Evolutionary conservation across 1,139 yeast genomes (phyloP).

Genomic region (Sugiyamaella xylanicola): DNA sequence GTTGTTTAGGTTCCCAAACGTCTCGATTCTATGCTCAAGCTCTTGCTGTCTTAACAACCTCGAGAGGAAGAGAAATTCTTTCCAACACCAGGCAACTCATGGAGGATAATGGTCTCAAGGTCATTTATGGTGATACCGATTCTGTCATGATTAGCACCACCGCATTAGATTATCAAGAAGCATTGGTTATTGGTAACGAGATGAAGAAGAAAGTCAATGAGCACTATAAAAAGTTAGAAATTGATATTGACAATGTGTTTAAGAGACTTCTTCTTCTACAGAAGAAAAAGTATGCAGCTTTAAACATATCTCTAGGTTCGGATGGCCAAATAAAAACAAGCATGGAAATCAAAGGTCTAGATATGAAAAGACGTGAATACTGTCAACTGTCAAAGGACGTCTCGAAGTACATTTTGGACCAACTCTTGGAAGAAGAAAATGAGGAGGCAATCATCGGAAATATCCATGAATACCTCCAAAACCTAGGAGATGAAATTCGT

Average conservation of each 20-base stretch:
- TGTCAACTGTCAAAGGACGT: constrained; percentile 91
- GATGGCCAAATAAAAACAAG: constrained; percentile 52
- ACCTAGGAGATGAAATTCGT: constrained; percentile 59
- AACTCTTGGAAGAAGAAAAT: constrained; percentile 71
- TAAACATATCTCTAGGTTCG: constrained; percentile 56
- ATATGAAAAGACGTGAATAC: constrained; percentile 95
- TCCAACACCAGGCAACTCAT: constrained; percentile 93
- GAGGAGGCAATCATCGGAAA: constrained; percentile 76
- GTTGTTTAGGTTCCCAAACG: constrained; percentile 91
- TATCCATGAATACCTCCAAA: constrained; percentile 72
- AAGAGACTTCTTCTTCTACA: constrained; percentile 83
- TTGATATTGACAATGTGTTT: constrained; percentile 93
- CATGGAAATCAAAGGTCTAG: constrained; percentile 93
- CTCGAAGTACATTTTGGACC: constrained; percentile 72
- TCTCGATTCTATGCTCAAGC: constrained; percentile 97
- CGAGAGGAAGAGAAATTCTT: constrained; percentile 92
- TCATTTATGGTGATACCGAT: constrained; percentile 98
- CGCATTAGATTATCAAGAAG: constrained; percentile 66
- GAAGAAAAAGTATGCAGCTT: constrained; percentile 98
- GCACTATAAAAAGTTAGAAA: constrained; percentile 81
- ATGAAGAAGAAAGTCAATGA: constrained; percentile 87
- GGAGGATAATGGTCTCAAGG: constrained; percentile 77
- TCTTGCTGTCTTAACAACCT: constrained; percentile 92
- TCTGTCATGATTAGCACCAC: constrained; percentile 98
- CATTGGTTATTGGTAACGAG: constrained; percentile 78